Conservation (phyloP, 495 filamentous ascomycete genomes). For the Darksidea phi region DNA sequence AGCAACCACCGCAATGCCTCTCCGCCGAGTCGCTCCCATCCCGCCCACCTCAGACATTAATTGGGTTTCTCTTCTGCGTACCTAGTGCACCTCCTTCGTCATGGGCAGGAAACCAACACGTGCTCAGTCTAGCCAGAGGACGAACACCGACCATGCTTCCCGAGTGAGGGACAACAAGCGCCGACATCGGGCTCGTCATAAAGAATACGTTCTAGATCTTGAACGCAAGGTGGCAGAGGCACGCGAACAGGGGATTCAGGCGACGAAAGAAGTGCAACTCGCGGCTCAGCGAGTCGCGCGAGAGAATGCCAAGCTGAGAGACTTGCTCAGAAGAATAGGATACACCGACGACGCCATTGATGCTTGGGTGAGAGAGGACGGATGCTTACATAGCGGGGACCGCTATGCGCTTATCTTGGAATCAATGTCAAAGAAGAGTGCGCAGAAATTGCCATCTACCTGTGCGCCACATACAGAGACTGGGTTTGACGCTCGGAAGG, state of each 20-base stretch:
- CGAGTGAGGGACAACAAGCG: constrained; percentile 29
- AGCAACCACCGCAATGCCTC: background rate
- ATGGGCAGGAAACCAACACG: background rate
- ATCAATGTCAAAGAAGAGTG: constrained; percentile 7
- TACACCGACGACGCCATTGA: constrained; percentile 12
- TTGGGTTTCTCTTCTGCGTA: background rate
- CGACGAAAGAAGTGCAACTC: constrained; percentile 23
- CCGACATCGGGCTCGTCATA: constrained; percentile 22
- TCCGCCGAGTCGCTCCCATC: background rate
- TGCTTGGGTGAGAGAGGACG: constrained; percentile 23
- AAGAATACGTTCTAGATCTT: constrained; percentile 18
- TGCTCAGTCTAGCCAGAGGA: background rate
- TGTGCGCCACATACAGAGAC: constrained; percentile 4
- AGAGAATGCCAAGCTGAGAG: constrained; percentile 22
- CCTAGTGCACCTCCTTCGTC: constrained; percentile 4
- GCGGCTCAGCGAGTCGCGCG: constrained; percentile 21
- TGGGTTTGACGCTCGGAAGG: constrained; percentile 1
- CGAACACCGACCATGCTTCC: constrained; percentile 17
- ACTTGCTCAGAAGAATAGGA: constrained; percentile 10
- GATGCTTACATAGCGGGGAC: background rate
- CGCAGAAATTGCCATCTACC: constrained; percentile 7
- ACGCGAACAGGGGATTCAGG: constrained; percentile 19
- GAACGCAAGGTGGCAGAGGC: constrained; percentile 12
- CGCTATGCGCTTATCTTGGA: constrained; percentile 1
- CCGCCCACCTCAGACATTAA: background rate